Evolutionary conservation across 2,329 filamentous ascomycete genomes (phyloP), one percentile per base, ranked within the genome.

Genomic region (Aspergillus tanneri): DNA sequence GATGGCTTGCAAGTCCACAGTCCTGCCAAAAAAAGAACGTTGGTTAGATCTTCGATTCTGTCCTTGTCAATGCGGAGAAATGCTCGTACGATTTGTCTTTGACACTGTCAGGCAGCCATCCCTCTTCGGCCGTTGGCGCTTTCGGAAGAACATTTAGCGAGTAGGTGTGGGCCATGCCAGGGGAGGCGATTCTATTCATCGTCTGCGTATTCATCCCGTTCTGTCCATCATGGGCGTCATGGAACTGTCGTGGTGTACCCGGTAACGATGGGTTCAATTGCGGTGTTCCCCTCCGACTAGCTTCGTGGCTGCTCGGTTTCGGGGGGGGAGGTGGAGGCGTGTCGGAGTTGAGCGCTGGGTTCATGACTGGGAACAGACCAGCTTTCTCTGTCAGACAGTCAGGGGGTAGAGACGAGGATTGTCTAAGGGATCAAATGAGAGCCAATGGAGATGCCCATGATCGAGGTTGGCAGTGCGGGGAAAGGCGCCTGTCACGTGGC

Each of bases 81-180:
- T 11, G 2, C n/a, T 73, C 82, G 56, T 75, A 95, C 90, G 88
- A 85, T 74, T 93, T 95, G 62, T 93, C 87, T 62, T 87, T 81
- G 2, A 96, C 73, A 10, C 83, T 73, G 51, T 82, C 80, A 1
- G 90, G 90, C 2, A 96, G 77, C 90, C 90, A 96, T 25, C 65
- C 62, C 54, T 84, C 80, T 43, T 87, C 83, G 16, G 84, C 34
- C 55, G 59, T 54, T 11, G 71, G 68, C 4, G 66, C 66, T 14
- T 63, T 56, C 1, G 62, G 60, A 3, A 62, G 47, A 35, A 54
- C 50, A 49, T 55, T 40, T 40, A 37, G 46, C 46, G n/a, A n/a
- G n/a, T 40, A 45, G 52, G 48, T 16, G 24, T 52, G 49, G 1
- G 39, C 14, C 21, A 40, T 56, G 36, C n/a, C 54, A 16, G 52